A percentile compares a stretch with the other conserved stretches of the same genome.
Evolutionary conservation across 208 protist species (phyloP).

Genomic region (Leishmania guyanensis): DNA sequence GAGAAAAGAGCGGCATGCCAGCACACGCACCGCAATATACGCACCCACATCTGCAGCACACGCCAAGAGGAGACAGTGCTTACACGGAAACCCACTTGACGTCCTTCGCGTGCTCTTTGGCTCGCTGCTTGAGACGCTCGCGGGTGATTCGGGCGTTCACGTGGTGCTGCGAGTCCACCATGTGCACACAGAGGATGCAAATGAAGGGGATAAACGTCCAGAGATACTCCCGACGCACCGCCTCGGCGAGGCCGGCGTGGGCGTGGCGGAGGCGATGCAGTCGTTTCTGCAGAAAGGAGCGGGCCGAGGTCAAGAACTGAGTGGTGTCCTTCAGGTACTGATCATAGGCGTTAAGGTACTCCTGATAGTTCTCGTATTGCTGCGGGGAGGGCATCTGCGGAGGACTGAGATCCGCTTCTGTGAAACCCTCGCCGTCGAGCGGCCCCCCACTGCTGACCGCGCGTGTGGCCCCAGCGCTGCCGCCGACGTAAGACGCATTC

Average conservation of each 20-base stretch:
- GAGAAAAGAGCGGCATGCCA: not conserved
- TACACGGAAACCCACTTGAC: conserved; percentile 32
- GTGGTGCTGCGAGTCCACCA: conserved; percentile 53
- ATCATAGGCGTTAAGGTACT: conserved; percentile 52
- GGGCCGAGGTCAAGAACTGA: conserved; percentile 17
- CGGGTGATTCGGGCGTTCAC: conserved; percentile 45
- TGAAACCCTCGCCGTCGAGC: not conserved
- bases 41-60: not conserved
- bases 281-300: conserved; percentile 13
- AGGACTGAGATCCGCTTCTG: conserved; percentile 1
- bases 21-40: not conserved
- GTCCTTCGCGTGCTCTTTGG: conserved; percentile 41
- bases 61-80: not conserved
- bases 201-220: conserved; percentile 56
- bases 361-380: conserved; percentile 42
- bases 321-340: conserved; percentile 30
- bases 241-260: conserved; percentile 20
- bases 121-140: conserved; percentile 41
- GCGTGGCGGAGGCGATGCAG: conserved; percentile 11
- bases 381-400: conserved; percentile 23
- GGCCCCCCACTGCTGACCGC: not conserved
- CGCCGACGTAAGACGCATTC: not conserved
- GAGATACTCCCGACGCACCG: conserved; percentile 46
- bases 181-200: conserved; percentile 41
- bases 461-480: not conserved